Conservation (phyloP, 1,139 yeast genomes). For the Taiozyma sp. region DNA sequence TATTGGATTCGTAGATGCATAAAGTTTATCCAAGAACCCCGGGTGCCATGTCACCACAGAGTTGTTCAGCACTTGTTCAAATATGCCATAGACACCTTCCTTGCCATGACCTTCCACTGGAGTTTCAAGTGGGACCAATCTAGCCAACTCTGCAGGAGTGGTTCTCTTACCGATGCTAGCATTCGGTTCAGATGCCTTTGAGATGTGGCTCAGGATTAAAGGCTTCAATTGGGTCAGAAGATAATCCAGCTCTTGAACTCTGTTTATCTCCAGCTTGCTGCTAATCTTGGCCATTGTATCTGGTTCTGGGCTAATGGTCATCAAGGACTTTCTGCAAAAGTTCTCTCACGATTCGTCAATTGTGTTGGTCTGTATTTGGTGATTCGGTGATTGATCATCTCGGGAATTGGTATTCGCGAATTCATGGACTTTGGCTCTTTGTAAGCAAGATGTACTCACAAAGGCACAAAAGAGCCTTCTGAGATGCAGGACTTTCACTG, state of each 20-base stretch:
- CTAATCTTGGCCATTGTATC: constrained; percentile 14
- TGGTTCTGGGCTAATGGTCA: neutral
- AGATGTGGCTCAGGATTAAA: constrained; percentile 19
- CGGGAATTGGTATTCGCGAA: no score
- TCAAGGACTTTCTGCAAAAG: neutral
- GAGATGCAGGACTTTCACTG: no score
- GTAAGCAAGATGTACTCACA: no score
- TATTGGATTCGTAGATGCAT: constrained; percentile 81
- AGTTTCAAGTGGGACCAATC: constrained; percentile 21
- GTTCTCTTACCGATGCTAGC: constrained; percentile 15
- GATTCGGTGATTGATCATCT: no score
- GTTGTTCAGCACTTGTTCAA: constrained; percentile 57
- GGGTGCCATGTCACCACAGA: constrained; percentile 88
- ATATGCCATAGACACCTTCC: constrained; percentile 40
- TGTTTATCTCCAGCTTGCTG: constrained; percentile 27
- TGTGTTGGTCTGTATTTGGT: neutral
- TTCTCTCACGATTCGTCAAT: neutral
- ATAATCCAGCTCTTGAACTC: constrained; percentile 40
- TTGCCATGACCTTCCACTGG: constrained; percentile 33
- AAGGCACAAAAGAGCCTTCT: no score
- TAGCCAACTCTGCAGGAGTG: constrained; percentile 15
- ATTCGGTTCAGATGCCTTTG: constrained; percentile 13
- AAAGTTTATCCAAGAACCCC: constrained; percentile 79
- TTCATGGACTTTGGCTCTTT: no score
- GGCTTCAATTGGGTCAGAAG: constrained; percentile 36